Evolutionary conservation across 768 basidiomycete species (phyloP), one percentile per base, ranked within the genome.

Genomic region (Cystobasidiopsis lactophilus): DNA sequence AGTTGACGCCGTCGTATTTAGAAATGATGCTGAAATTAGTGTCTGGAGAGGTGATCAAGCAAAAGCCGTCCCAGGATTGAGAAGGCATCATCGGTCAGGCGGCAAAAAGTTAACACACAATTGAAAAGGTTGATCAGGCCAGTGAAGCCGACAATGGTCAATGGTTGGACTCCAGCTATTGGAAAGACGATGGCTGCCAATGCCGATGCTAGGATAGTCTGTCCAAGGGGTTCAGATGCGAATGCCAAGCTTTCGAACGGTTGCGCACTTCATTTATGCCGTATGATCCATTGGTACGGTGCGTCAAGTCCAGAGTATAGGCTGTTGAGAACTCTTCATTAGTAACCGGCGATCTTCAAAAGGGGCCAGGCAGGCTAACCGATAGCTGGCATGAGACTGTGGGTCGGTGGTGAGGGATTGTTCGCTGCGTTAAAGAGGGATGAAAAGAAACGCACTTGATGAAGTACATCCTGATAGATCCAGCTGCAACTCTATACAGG

Each of bases 131-230:
- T 63, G 58, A 63, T 89, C 1, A 88, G 86, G 77, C 82, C 82
- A 45, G 84, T 91, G 1, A 91, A 86, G 4, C 89, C 89, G 2
- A 83, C 82, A 40, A 93, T 86, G 40, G 83, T 82, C 2, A 93
- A 71, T 0, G 89, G 89, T 63, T 95, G 89, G 14, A 81, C 85
- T 2, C 84, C 82, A 51, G 93, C 76, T 38, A 86, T 67, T 0
- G 85, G 81, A 60, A 89, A 88, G 19, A 85, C 70, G 61, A 84
- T 81, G 0, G 86, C 82, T 1, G 85, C 81, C 77, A 91, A 80
- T 67, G 88, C 89, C 0, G 83, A 80, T 2, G 79, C 75, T 7
- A 82, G 59, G 0, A 91, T 69, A 5, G 86, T 82, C 65, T 93
- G n/a, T n/a, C n/a, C n/a, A n/a, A n/a, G n/a, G n/a, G n/a, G n/a